These are phyloP conservation scores for Candida khao-thaluensis DNA, from an alignment of 805 yeast species.

Conservation along the genomic window DNA sequence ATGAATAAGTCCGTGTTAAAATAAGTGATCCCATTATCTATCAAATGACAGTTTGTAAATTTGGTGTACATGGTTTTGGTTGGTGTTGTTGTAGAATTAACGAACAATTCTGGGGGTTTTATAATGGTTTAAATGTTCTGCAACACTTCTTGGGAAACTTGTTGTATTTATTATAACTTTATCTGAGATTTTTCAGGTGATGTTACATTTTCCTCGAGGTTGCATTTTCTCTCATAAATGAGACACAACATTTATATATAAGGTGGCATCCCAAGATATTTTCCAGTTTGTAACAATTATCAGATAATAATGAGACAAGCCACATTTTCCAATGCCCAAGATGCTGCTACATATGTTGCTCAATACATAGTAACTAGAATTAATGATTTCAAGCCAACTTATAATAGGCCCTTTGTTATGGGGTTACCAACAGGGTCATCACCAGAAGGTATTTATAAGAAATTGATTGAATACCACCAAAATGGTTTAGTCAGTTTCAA, in stretches of 20 bases:
- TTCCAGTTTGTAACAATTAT: no score
- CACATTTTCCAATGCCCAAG: constrained; percentile 34
- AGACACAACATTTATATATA: no score
- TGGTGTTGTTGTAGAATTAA: no score
- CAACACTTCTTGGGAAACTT: background rate
- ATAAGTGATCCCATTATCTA: constrained; percentile 40
- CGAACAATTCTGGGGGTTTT: no score
- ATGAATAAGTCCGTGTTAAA: constrained; percentile 42
- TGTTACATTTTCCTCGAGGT: constrained; percentile 10
- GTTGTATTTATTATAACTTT: constrained; percentile 17
- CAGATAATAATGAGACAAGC: constrained; percentile 24
- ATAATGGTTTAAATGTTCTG: background rate
- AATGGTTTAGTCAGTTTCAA: constrained; percentile 44
- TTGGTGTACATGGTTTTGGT: constrained; percentile 24
- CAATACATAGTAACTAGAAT: constrained; percentile 44
- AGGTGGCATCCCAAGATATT: no score
- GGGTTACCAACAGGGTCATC: constrained; percentile 65
- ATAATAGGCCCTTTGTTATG: constrained; percentile 48
- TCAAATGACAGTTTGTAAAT: constrained; percentile 43
- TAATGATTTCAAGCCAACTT: constrained; percentile 45
- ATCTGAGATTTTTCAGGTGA: constrained; percentile 2
- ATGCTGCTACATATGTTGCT: constrained; percentile 47
- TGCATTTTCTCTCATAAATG: constrained; percentile 5
- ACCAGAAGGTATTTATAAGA: constrained; percentile 53
- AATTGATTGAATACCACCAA: constrained; percentile 44